Evolutionary conservation across 2,329 filamentous ascomycete genomes (phyloP).

Genomic region (Botrytis cinerea): DNA sequence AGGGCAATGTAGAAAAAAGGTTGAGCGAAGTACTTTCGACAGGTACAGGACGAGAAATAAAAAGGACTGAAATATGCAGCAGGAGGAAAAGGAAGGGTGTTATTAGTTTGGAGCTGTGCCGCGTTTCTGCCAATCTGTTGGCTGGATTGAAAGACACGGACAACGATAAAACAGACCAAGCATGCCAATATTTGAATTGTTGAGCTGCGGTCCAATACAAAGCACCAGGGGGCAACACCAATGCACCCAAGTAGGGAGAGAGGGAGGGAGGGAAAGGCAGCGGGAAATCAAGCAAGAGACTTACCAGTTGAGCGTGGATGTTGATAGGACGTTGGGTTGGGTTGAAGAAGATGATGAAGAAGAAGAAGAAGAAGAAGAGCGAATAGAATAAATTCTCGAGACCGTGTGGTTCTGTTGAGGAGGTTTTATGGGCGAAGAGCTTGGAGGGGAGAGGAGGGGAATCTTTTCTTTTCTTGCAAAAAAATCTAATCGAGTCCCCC

Average conservation of each 20-base stretch:
- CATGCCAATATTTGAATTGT: conserved; percentile 10
- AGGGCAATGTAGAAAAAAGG: not conserved
- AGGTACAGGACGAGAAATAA: not conserved
- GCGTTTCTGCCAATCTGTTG: not conserved
- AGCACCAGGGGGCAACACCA: not conserved
- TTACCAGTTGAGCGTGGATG: not conserved
- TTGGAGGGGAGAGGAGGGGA: not conserved
- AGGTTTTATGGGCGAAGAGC: not conserved
- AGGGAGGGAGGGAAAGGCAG: no score
- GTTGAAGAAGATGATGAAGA: not conserved
- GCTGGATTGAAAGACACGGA: conserved; percentile 7
- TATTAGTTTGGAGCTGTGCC: not conserved
- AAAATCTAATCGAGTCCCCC: not conserved
- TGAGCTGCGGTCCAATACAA: conserved; percentile 6
- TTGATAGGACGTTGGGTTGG: not conserved
- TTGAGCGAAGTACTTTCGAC: not conserved
- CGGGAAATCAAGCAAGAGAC: not conserved
- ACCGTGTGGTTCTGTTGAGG: conserved; percentile 9
- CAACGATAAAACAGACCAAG: conserved; percentile 9
- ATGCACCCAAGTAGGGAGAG: not conserved
- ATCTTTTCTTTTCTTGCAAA: not conserved
- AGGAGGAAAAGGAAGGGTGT: no score
- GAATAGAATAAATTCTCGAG: not conserved
- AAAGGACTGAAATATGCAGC: not conserved
- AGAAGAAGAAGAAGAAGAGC: not conserved